These are phyloP conservation scores for Colletotrichum sp. DNA, from an alignment of 2,329 filamentous ascomycete species.

Conservation along the genomic window DNA sequence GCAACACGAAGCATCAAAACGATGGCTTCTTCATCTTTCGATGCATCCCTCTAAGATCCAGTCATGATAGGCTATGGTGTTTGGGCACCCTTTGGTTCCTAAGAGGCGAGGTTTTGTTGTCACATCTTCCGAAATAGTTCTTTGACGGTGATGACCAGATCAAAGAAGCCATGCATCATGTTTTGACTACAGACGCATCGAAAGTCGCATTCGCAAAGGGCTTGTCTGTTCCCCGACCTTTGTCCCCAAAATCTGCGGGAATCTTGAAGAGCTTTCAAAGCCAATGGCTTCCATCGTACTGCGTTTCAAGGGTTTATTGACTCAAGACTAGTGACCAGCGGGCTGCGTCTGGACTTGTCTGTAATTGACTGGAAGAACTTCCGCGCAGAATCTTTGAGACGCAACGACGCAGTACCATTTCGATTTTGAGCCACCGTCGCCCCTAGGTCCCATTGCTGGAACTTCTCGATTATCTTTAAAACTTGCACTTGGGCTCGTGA, in stretches of 20 bases:
- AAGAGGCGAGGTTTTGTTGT: rapidly evolving
- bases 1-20: background rate
- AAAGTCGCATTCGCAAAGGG: background rate
- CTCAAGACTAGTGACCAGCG: background rate
- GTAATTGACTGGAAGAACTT: background rate
- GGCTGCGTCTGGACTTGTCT: background rate
- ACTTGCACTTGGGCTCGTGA: background rate
- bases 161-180: background rate
- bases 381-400: background rate
- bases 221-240: background rate
- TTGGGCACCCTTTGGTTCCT: background rate
- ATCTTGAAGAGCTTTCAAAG: background rate
- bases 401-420: background rate
- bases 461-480: background rate
- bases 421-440: background rate
- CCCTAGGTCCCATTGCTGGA: background rate
- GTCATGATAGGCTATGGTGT: background rate
- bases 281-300: background rate
- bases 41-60: background rate
- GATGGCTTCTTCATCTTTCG: background rate
- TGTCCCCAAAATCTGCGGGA: background rate
- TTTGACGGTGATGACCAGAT: background rate
- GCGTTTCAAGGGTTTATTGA: background rate
- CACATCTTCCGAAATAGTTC: background rate
- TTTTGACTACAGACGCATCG: background rate